Evolutionary conservation across 2,329 filamentous ascomycete genomes (phyloP), one percentile per base, ranked within the genome.

Genomic region (Calonectria pteridis): DNA sequence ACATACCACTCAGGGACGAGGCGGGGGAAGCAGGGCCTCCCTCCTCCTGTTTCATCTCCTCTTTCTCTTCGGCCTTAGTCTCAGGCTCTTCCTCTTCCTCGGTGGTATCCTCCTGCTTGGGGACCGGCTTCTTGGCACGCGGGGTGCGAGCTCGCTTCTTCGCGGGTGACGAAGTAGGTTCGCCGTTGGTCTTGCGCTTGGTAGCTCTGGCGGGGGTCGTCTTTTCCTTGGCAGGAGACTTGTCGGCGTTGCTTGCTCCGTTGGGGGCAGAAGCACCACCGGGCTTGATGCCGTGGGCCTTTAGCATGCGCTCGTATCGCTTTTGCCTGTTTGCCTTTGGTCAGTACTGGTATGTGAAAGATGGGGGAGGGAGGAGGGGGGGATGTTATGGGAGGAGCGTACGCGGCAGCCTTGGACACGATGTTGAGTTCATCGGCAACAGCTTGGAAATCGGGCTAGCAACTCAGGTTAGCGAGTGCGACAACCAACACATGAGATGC

Each of bases 341-440:
- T 26, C 29, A 59, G 72, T 33, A 71, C 51, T 43, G 55, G 40
- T 18, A 33, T 31, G 29, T 6, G 31, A 35, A 51, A 26, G 23
- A 18, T 18, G 55, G 2, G 51, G 31, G 5, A n/a, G 16, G n/a
- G n/a, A n/a, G n/a, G n/a, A n/a, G n/a, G n/a, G n/a, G n/a, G n/a
- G n/a, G n/a, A n/a, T n/a, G n/a, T n/a, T 53, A 43, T 28, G 29
- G 16, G 13, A 23, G 16, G 13, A 23, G 89, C 93, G 88, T 88
- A 94, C 93, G 93, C 93, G 28, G 93, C 93, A 18, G 89, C 92
- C 83, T 93, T 93, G 82, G 85, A 87, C 40, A 92, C 87, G 46
- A 94, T 93, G 28, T 83, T 84, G 51, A 92, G 90, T 78, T 94
- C 92, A 20, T 87, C 84, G 14, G 91, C 91, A n/a, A 95, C 93